phyloP scores from a whole-genome alignment of 164 flowering plant species.

The Paratinospora sagittata region DNA sequence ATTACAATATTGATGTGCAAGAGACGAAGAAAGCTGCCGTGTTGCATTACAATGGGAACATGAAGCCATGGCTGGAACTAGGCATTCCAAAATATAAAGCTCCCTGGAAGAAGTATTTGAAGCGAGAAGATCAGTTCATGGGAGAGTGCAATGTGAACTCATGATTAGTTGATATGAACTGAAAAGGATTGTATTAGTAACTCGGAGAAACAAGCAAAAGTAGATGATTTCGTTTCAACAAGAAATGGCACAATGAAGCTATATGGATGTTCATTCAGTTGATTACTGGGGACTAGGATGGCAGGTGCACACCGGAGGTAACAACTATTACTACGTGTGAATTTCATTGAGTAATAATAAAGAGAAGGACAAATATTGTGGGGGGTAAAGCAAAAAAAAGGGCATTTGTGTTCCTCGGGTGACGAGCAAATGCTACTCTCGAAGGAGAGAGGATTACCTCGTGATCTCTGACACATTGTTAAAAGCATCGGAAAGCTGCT shows the following conservation, averaged over 20 bases:
- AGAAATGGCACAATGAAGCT: background rate
- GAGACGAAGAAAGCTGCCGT: conserved; percentile 51
- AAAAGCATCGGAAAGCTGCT: background rate
- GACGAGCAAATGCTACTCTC: background rate
- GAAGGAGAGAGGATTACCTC: background rate
- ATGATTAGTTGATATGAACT: conserved; percentile 14
- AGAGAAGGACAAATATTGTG: background rate
- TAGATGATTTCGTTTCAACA: conserved; percentile 11
- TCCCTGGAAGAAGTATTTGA: conserved; percentile 63
- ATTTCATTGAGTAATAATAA: background rate
- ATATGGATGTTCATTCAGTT: background rate
- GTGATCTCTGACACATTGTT: background rate
- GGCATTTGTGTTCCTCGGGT: background rate
- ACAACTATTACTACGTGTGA: background rate
- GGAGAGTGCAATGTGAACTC: conserved; percentile 72
- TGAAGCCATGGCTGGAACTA: conserved; percentile 98
- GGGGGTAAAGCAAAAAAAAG: background rate
- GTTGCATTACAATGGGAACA: conserved; percentile 87
- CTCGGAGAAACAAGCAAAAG: conserved; percentile 10
- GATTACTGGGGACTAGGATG: background rate
- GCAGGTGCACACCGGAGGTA: background rate
- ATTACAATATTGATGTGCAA: conserved; percentile 38
- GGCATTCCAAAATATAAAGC: conserved; percentile 65
- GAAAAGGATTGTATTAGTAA: background rate
- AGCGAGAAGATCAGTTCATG: conserved; percentile 53